Evolutionary conservation across 2,329 filamentous ascomycete genomes (phyloP), one percentile per base, ranked within the genome.

Genomic region (Mycocentrospora acerina): DNA sequence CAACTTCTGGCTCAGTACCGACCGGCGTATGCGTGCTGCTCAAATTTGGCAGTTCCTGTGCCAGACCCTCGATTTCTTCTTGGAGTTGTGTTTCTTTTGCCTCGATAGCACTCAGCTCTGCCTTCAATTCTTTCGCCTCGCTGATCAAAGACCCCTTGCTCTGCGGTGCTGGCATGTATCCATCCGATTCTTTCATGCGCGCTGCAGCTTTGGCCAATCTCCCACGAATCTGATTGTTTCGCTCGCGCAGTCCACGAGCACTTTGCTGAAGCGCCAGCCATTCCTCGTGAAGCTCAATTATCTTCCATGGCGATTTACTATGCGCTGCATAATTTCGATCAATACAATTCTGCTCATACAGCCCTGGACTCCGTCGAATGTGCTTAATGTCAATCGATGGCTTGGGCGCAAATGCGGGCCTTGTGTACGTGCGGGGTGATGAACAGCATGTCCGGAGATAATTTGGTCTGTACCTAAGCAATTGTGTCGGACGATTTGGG

Each of bases 331-430:
- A 96, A 66, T 96, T 96, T 53, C 93, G 83, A 52, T 90, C 84
- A 43, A 85, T 65, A 69, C 88, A 95, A 61, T 94, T 97, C 51
- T 85, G 76, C 54, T 86, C 79, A 73, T 96, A 87, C 12, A 94
- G 77, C 11, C 84, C 80, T 12, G 86, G 81, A 68, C 94, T 87
- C 60, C 89, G 80, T 41, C 90, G 90, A 65, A 98, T 95, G 71
- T 93, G 85, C 66, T 88, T 91, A 62, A 95, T 78, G 71, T 96
- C 86, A 51, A 94, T 78, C 31, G 79, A 79, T 17, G 88, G 81
- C 64, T 88, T 91, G 9, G 89, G 90, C 11, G 88, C 90, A 35
- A 79, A 83, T 2, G 85, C 75, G 4, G 86, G 86, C 26, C 83
- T 77, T 3, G 69, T 69, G 46, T 71, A 75, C 15, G 47, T 39